Percentiles rank a stretch among this genome's conserved stretches.
These are phyloP conservation scores for Fusarium sublunatum DNA, from an alignment of 2,329 filamentous ascomycete species.

Conservation along the genomic window DNA sequence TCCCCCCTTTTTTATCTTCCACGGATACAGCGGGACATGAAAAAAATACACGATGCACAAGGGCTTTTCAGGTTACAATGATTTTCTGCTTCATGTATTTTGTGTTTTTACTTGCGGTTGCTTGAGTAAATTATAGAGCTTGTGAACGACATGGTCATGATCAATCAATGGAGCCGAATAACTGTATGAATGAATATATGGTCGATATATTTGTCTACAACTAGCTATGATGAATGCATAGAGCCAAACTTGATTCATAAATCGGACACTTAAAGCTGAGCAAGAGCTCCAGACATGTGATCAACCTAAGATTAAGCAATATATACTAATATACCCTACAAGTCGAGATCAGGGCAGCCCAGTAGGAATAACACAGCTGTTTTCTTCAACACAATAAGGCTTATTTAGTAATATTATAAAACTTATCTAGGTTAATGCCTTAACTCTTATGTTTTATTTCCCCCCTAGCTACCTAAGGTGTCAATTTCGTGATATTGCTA, in stretches of 20 bases:
- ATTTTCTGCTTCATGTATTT: constrained; percentile 10
- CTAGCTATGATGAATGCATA: neutral
- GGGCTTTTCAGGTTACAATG: constrained; percentile 21
- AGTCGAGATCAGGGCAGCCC: too few species aligned
- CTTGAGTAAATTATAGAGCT: constrained; percentile 24
- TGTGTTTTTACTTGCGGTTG: neutral
- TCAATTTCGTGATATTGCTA: neutral
- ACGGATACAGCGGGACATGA: constrained; percentile 41
- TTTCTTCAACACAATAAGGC: too few species aligned
- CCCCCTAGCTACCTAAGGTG: too few species aligned
- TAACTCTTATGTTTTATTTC: too few species aligned
- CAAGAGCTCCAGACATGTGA: neutral
- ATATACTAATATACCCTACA: too few species aligned
- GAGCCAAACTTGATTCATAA: too few species aligned
- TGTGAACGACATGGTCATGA: constrained; percentile 14
- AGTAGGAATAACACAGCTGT: too few species aligned
- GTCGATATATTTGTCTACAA: neutral
- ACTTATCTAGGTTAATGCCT: too few species aligned
- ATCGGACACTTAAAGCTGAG: neutral
- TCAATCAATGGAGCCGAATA: neutral
- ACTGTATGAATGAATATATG: neutral
- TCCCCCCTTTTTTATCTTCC: constrained; percentile 1
- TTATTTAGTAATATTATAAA: too few species aligned
- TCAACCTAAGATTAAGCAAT: too few species aligned
- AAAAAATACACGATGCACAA: constrained; percentile 42